Conservation (phyloP, 106 monocot species). For the Apostasia shenzhenica region DNA sequence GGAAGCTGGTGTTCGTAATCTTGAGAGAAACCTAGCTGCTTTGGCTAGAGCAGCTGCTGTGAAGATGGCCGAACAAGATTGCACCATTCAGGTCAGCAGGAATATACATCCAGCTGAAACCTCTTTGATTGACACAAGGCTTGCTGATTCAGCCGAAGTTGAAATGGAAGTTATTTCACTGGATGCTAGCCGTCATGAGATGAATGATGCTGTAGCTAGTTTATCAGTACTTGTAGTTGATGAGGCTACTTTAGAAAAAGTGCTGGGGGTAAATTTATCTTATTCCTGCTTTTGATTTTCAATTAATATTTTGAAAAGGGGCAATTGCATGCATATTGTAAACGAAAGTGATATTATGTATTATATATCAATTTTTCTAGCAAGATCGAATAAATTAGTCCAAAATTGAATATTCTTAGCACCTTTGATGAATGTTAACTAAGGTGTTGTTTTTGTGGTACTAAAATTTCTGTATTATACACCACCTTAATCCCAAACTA, state of each 20-base stretch:
- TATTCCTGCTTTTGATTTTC: neutral
- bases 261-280: conserved; percentile 72
- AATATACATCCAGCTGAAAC: conserved; percentile 54
- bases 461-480: too few relatives aligned
- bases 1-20: conserved; percentile 94
- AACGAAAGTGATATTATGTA: too few relatives aligned
- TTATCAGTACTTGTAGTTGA: conserved; percentile 53
- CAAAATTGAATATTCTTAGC: too few relatives aligned
- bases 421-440: too few relatives aligned
- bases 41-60: conserved; percentile 95
- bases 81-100: conserved; percentile 46
- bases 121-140: conserved; percentile 59
- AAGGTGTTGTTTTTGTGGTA: too few relatives aligned
- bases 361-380: too few relatives aligned
- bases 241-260: conserved; percentile 90
- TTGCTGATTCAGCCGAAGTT: conserved; percentile 77
- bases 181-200: conserved; percentile 54
- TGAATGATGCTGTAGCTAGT: conserved; percentile 46
- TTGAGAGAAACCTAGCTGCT: conserved; percentile 82
- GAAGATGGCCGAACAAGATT: conserved; percentile 70
- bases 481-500: too few relatives aligned
- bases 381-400: too few relatives aligned
- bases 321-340: too few relatives aligned
- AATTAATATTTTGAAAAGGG: too few relatives aligned
- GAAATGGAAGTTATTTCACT: conserved; percentile 98